phyloP scores from a whole-genome alignment of 805 yeast species.

The Torulaspora delbrueckii region DNA sequence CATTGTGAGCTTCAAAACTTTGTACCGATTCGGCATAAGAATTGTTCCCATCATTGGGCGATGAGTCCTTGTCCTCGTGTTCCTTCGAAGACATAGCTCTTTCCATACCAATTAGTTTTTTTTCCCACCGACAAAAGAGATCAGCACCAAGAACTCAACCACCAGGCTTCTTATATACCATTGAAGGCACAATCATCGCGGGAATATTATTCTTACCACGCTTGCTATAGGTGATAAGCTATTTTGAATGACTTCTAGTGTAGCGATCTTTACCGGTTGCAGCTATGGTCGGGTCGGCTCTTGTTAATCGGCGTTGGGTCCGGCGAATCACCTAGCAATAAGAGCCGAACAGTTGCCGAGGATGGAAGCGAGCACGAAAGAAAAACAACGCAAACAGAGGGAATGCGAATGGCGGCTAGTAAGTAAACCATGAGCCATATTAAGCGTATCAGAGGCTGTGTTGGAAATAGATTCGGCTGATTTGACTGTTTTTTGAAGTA shows the following conservation, averaged over 20 bases:
- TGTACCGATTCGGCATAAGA: conserved; percentile 27
- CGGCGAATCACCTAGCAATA: background rate
- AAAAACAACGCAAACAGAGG: background rate
- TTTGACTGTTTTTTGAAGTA: background rate
- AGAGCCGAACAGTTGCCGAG: background rate
- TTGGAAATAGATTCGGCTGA: background rate
- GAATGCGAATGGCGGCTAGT: background rate
- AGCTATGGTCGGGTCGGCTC: background rate
- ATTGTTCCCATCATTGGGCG: conserved; percentile 17
- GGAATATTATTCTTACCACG: background rate
- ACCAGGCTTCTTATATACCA: background rate
- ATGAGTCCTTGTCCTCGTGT: conserved; percentile 19
- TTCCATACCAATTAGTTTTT: background rate
- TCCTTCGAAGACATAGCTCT: conserved; percentile 21
- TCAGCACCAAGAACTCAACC: background rate
- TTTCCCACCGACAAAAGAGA: no score
- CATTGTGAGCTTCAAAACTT: conserved; percentile 17
- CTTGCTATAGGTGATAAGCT: background rate
- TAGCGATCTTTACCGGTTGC: background rate
- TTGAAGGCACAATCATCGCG: background rate
- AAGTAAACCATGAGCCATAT: background rate
- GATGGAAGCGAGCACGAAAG: no score
- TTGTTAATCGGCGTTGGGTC: background rate
- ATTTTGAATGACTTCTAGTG: background rate
- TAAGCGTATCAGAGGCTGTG: background rate